phyloP scores from a whole-genome alignment of 2,329 filamentous ascomycete species.

The Botrytis paeoniae region DNA sequence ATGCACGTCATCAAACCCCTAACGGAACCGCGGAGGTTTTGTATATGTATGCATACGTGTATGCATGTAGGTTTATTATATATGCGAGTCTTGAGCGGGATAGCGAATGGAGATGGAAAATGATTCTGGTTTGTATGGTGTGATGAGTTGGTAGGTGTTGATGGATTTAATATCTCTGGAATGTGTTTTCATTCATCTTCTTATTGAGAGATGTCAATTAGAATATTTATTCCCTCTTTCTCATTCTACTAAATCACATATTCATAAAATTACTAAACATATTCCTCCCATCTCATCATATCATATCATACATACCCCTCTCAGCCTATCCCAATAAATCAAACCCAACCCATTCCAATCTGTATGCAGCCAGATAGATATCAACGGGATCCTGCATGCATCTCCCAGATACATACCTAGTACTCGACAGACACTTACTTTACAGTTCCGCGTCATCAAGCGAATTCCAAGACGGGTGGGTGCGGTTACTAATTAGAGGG shows the following conservation, averaged over 20 bases:
- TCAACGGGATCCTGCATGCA: background rate
- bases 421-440: background rate
- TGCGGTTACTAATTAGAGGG: background rate
- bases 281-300: too few relatives aligned
- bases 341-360: rapidly evolving
- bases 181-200: background rate
- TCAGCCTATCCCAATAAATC: too few relatives aligned
- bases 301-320: too few relatives aligned
- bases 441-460: background rate
- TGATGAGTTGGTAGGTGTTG: too few relatives aligned
- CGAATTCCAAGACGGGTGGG: background rate
- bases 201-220: background rate
- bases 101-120: background rate
- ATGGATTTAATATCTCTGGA: background rate
- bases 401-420: background rate
- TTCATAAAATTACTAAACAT: too few relatives aligned
- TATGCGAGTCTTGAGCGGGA: background rate
- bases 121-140: background rate
- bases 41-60: background rate
- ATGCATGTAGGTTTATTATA: background rate
- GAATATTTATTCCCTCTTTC: background rate
- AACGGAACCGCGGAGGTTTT: background rate
- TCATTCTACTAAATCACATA: too few relatives aligned
- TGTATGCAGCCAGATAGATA: background rate
- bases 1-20: background rate